Conservation (phyloP, 208 protist genomes). For the Trypanosoma caninum region DNA sequence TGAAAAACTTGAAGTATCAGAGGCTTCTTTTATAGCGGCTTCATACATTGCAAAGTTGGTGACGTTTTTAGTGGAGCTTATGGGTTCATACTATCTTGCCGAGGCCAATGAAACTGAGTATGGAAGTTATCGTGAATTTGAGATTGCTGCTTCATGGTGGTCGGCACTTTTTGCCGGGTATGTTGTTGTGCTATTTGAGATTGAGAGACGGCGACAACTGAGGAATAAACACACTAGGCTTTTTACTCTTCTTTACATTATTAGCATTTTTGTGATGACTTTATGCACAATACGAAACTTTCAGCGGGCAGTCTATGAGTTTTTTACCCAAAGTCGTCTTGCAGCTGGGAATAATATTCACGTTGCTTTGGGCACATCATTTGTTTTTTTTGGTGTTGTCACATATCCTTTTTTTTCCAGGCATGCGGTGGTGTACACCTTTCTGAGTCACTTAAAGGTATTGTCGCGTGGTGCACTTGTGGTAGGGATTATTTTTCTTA, state of each 20-base stretch:
- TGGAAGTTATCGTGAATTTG: constrained; percentile 1
- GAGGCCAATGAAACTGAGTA: constrained; percentile 18
- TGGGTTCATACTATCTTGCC: constrained; percentile 60
- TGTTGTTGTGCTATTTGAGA: constrained; percentile 50
- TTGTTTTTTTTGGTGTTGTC: constrained; percentile 48
- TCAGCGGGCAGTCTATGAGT: constrained; percentile 78
- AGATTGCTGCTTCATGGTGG: constrained; percentile 43
- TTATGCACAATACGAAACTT: constrained; percentile 67
- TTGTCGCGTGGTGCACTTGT: constrained; percentile 5
- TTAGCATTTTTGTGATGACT: constrained; percentile 29
- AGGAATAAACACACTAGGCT: constrained; percentile 26
- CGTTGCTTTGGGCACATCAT: constrained; percentile 51
- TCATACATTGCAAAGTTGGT: constrained; percentile 77
- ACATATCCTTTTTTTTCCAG: constrained; percentile 54
- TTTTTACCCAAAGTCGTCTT: constrained; percentile 74
- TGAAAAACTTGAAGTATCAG: constrained; percentile 37
- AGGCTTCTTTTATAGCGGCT: constrained; percentile 52
- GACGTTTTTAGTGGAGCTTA: constrained; percentile 77
- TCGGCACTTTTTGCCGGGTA: constrained; percentile 44
- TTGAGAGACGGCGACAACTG: constrained; percentile 39
- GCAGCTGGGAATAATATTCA: constrained; percentile 43
- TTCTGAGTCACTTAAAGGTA: constrained; percentile 9
- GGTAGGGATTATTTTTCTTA: constrained; percentile 28
- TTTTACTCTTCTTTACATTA: constrained; percentile 34
- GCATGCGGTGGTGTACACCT: constrained; percentile 37